phyloP scores from a whole-genome alignment of 352 stramenopile genomes.

The Phytophthora sp. region DNA sequence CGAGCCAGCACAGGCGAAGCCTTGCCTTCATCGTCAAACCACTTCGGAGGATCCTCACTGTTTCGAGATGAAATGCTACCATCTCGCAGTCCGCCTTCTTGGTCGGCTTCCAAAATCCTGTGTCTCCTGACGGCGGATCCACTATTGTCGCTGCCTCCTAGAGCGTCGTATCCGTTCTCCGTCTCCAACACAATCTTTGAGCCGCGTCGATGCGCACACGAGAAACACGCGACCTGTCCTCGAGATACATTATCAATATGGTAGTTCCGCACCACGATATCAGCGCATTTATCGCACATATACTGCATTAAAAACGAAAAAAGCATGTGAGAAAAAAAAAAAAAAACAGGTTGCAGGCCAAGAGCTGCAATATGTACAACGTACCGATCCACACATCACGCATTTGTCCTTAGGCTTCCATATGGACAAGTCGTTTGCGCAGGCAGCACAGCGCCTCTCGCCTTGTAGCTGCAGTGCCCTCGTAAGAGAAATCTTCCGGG shows the following conservation, averaged over 20 bases:
- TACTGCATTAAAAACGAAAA: constrained; percentile 46
- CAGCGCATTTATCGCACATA: constrained; percentile 71
- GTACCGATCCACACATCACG: constrained; percentile 66
- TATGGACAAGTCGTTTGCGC: constrained; percentile 61
- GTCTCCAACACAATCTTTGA: constrained; percentile 23
- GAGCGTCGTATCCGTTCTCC: constrained; percentile 5
- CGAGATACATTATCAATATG: constrained; percentile 45
- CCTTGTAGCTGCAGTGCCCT: constrained; percentile 58
- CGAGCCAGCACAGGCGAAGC: constrained; percentile 11
- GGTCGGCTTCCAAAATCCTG: constrained; percentile 11
- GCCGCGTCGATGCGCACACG: constrained; percentile 58
- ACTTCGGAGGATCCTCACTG: constrained; percentile 23
- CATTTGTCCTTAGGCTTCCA: constrained; percentile 68
- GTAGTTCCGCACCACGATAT: constrained; percentile 70
- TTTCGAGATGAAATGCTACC: constrained; percentile 28
- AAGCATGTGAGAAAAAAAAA: background rate
- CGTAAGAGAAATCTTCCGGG: constrained; percentile 40
- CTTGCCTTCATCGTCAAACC: constrained; percentile 32
- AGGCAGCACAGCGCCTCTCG: constrained; percentile 66
- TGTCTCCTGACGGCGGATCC: constrained; percentile 13
- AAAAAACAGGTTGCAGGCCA: constrained; percentile 1
- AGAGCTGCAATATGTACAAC: background rate
- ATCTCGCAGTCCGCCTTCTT: constrained; percentile 19
- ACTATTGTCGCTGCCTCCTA: constrained; percentile 11
- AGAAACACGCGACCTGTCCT: constrained; percentile 57